A percentile compares a stretch with the other conserved stretches of the same genome.
phyloP scores from a whole-genome alignment of 176 grass and related monocot species.

The Otatea glauca region DNA sequence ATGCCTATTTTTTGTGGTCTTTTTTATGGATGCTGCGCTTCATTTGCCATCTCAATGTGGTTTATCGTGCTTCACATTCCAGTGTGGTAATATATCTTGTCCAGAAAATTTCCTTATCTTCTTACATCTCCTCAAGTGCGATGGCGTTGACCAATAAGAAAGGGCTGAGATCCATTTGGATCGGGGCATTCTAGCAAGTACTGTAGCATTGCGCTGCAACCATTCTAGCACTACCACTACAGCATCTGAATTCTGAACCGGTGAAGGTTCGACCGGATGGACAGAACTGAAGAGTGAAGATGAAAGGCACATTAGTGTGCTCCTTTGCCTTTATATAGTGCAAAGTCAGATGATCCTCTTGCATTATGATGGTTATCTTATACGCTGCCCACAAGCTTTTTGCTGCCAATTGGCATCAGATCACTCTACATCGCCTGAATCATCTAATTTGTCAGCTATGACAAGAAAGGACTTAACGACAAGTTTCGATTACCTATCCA shows the following conservation, averaged over 20 bases:
- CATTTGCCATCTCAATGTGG: background rate
- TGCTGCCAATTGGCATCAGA: background rate
- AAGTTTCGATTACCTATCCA: background rate
- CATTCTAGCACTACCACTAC: no score
- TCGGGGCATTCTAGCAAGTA: background rate
- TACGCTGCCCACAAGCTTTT: background rate
- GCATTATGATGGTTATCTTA: background rate
- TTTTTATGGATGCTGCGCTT: background rate
- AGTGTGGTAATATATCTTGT: background rate
- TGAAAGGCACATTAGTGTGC: background rate
- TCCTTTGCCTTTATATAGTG: background rate
- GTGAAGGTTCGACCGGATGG: background rate
- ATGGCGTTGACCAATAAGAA: background rate
- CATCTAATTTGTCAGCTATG: background rate
- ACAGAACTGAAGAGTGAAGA: background rate
- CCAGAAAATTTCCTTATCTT: background rate
- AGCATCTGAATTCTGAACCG: background rate
- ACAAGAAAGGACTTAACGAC: background rate
- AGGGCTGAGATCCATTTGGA: background rate
- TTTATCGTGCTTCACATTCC: background rate
- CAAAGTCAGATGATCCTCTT: background rate
- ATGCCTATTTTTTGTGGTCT: background rate
- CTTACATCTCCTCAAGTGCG: background rate
- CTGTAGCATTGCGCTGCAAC: background rate
- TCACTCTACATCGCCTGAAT: background rate